Percentiles rank a stretch among this genome's conserved stretches.
These are phyloP conservation scores for Waltergamsia citrina DNA, from an alignment of 2,329 filamentous ascomycete genomes.

Conservation along the genomic window DNA sequence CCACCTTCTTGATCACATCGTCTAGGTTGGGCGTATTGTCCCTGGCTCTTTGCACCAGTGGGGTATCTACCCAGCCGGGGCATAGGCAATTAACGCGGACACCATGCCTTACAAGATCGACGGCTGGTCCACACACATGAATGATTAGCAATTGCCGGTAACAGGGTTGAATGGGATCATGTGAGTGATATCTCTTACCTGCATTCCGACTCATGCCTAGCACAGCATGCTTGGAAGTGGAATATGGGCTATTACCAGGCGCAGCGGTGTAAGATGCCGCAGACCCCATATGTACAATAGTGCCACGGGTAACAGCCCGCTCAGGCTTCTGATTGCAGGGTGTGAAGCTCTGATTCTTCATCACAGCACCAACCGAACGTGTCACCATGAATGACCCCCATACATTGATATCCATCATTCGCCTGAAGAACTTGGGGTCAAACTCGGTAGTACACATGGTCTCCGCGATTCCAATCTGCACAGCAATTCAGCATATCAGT, in stretches of 20 bases:
- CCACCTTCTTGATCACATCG: background rate
- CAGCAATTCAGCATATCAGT: too few relatives aligned
- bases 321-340: slow-evolving; percentile 4
- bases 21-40: background rate
- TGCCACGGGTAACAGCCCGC: slow-evolving; percentile 5
- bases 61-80: slow-evolving; percentile 1
- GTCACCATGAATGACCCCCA: slow-evolving; percentile 7
- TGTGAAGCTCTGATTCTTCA: slow-evolving; percentile 7
- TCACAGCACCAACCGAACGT: slow-evolving; percentile 3
- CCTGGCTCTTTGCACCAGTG: slow-evolving; percentile 1
- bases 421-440: slow-evolving; percentile 6
- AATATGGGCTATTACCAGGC: slow-evolving; percentile 5
- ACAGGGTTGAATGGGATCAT: background rate
- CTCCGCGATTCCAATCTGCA: background rate
- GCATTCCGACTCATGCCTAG: slow-evolving; percentile 1
- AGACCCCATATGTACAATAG: slow-evolving; percentile 9
- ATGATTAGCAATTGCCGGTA: too few relatives aligned
- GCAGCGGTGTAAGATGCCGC: slow-evolving; percentile 8
- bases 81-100: slow-evolving; percentile 3
- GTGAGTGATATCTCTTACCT: background rate
- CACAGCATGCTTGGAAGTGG: slow-evolving; percentile 3
- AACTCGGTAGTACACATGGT: slow-evolving; percentile 5
- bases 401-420: slow-evolving; percentile 7
- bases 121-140: background rate
- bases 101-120: background rate